Conservation (phyloP, 2,329 filamentous ascomycete genomes). For the Penicillium expansum region DNA sequence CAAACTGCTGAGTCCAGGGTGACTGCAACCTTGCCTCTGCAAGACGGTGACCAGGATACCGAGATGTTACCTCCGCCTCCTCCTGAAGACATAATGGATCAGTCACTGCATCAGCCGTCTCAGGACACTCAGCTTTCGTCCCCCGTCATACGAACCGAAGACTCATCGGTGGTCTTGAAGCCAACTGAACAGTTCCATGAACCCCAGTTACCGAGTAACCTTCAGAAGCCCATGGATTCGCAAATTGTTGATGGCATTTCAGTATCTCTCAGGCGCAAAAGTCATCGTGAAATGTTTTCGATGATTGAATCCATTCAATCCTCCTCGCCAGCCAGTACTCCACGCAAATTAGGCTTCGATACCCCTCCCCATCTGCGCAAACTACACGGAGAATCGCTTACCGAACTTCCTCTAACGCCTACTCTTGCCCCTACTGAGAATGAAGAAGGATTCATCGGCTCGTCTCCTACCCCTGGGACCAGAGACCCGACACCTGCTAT, state of each 20-base stretch:
- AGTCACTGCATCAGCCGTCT: not conserved
- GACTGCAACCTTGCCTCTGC: not conserved
- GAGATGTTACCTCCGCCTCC: conserved; percentile 1
- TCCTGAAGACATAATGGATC: conserved; percentile 14
- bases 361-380: conserved; percentile 31
- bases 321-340: conserved; percentile 32
- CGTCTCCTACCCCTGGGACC: conserved; percentile 53
- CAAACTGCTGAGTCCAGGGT: conserved; percentile 58
- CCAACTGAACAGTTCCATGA: conserved; percentile 29
- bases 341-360: conserved; percentile 26
- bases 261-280: conserved; percentile 65
- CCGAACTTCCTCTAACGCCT: conserved; percentile 42
- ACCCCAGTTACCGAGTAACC: conserved; percentile 27
- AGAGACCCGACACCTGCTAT: conserved; percentile 30
- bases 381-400: conserved; percentile 23
- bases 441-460: conserved; percentile 49
- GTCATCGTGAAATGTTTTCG: conserved; percentile 60
- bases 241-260: conserved; percentile 69
- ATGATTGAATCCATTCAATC: conserved; percentile 68
- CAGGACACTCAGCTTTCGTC: conserved; percentile 27
- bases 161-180: conserved; percentile 15
- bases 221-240: conserved; percentile 51
- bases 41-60: not conserved
- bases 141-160: conserved; percentile 22
- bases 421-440: conserved; percentile 40